phyloP scores from a whole-genome alignment of 108 stramenopile genomes.

The Skeletonema grethae region DNA sequence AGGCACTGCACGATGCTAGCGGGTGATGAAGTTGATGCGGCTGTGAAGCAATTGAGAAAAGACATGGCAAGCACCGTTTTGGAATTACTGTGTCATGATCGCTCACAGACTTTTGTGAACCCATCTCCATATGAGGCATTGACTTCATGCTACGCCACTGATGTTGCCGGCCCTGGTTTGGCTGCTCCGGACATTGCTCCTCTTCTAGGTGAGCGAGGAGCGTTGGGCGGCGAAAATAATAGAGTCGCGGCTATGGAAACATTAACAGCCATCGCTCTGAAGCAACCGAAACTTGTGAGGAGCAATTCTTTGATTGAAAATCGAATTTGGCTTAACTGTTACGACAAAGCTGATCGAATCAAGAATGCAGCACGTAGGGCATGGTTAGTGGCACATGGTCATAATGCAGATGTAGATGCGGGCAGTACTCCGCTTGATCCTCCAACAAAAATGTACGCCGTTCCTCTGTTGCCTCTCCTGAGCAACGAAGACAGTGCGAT shows the following conservation, averaged over 20 bases:
- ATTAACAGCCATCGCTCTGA: constrained; percentile 60
- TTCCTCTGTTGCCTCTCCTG: constrained; percentile 78
- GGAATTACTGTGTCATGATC: constrained; percentile 79
- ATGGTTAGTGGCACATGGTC: constrained; percentile 60
- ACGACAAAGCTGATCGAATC: constrained; percentile 63
- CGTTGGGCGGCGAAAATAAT: constrained; percentile 71
- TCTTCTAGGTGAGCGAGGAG: constrained; percentile 77
- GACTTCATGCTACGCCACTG: constrained; percentile 67
- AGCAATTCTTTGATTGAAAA: constrained; percentile 85
- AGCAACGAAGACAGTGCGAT: constrained; percentile 61
- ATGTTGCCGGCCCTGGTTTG: constrained; percentile 45
- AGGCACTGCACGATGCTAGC: constrained; percentile 69
- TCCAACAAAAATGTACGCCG: constrained; percentile 81
- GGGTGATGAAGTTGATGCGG: constrained; percentile 56
- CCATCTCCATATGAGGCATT: constrained; percentile 81
- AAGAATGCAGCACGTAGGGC: constrained; percentile 65
- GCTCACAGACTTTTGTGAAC: constrained; percentile 77
- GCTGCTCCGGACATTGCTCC: constrained; percentile 76
- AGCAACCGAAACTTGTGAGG: constrained; percentile 65
- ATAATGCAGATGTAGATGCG: constrained; percentile 35
- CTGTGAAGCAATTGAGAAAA: constrained; percentile 60
- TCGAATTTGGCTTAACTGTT: constrained; percentile 86
- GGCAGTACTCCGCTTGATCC: constrained; percentile 41
- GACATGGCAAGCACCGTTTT: constrained; percentile 79
- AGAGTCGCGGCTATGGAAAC: constrained; percentile 78